phyloP scores from a whole-genome alignment of 78 protist species.

The Thecamonas trahens region DNA sequence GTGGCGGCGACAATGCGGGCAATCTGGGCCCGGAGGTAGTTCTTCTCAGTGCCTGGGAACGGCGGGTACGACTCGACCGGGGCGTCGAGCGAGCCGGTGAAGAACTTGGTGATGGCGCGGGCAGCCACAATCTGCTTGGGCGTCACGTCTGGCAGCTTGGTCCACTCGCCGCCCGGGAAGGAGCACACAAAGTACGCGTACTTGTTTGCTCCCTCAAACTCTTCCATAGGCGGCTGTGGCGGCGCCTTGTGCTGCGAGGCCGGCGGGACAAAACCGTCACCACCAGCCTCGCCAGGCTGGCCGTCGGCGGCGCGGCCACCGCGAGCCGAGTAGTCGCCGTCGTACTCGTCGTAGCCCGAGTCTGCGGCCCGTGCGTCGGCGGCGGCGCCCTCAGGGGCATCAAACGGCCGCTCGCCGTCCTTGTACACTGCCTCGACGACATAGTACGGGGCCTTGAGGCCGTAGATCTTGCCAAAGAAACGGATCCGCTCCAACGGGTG shows the following conservation, averaged over 20 bases:
- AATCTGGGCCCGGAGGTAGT: conserved; percentile 37
- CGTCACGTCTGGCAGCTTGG: conserved; percentile 33
- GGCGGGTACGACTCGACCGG: conserved; percentile 21
- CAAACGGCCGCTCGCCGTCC: conserved; percentile 1
- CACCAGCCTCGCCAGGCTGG: neutral
- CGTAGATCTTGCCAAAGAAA: conserved; percentile 34
- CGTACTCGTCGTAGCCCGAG: neutral
- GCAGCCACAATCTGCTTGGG: conserved; percentile 17
- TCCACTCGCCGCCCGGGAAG: neutral
- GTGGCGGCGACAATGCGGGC: conserved; percentile 28
- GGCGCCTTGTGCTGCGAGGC: neutral
- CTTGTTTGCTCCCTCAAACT: conserved; percentile 19
- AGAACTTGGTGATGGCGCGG: conserved; percentile 7
- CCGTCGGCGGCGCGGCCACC: neutral
- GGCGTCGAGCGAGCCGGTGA: conserved; percentile 32
- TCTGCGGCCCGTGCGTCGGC: neutral
- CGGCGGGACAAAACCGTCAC: neutral
- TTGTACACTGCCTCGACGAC: neutral
- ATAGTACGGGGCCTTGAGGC: conserved; percentile 9
- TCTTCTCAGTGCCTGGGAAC: conserved; percentile 29
- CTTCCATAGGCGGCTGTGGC: neutral
- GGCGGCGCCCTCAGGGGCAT: neutral
- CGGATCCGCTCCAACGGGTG: conserved; percentile 1
- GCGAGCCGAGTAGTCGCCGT: neutral
- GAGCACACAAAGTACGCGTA: conserved; percentile 20